phyloP scores from a whole-genome alignment of 1,284 basidiomycete genomes.

The Puccinia sorghi region DNA sequence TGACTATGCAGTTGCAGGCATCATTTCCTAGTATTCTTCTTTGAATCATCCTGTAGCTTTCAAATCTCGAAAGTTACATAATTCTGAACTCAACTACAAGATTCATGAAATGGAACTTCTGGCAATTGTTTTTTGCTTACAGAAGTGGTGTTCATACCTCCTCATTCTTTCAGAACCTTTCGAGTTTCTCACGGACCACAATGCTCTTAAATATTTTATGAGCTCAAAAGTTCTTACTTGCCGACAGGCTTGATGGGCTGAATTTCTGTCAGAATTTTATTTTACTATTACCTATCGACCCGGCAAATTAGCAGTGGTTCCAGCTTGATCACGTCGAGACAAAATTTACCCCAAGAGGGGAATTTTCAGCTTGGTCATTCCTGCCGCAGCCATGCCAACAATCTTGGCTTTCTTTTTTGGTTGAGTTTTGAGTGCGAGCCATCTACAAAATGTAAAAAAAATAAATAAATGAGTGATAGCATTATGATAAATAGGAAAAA shows the following conservation, averaged over 20 bases:
- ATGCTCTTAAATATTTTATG: neutral
- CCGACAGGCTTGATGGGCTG: slow-evolving; percentile 10
- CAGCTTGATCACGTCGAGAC: neutral
- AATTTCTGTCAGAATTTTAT: neutral
- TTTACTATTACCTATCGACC: neutral
- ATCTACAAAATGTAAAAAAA: too few species aligned
- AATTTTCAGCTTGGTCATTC: too few species aligned
- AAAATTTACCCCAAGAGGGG: neutral
- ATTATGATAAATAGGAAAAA: too few species aligned
- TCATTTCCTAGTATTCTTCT: neutral
- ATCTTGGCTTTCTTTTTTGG: too few species aligned
- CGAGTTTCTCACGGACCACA: neutral
- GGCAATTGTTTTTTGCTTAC: neutral
- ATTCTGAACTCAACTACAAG: slow-evolving; percentile 1
- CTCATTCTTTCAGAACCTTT: neutral
- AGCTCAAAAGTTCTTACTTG: neutral
- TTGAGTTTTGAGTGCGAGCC: too few species aligned
- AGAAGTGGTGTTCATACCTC: neutral
- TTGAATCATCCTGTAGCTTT: neutral
- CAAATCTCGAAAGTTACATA: neutral
- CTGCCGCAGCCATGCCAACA: too few species aligned
- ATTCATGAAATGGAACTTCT: slow-evolving; percentile 12
- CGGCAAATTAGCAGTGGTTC: neutral
- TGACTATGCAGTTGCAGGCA: neutral
- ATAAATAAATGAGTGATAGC: too few species aligned